Percentiles rank a stretch among this genome's conserved stretches.
These are phyloP conservation scores for Peronospora destructor DNA, from an alignment of 352 stramenopile genomes.

Conservation along the genomic window DNA sequence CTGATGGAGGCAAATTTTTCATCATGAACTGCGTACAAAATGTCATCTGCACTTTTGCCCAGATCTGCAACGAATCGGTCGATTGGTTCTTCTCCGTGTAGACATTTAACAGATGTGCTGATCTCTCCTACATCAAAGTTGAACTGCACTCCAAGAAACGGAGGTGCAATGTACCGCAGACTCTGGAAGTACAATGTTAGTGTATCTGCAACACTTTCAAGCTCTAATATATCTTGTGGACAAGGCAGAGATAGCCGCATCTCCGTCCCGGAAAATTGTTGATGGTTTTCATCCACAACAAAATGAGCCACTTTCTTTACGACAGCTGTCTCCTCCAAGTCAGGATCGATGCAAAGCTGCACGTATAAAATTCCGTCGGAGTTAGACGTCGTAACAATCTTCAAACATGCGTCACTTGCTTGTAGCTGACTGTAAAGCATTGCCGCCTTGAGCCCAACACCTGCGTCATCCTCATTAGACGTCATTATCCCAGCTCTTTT, in stretches of 20 bases:
- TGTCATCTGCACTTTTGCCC: conserved; percentile 24
- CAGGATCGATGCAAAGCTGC: conserved; percentile 57
- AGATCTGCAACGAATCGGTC: conserved; percentile 57
- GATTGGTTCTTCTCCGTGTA: conserved; percentile 37
- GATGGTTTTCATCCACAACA: conserved; percentile 46
- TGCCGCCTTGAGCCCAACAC: conserved; percentile 68
- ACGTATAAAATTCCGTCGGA: conserved; percentile 61
- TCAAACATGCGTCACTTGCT: conserved; percentile 32
- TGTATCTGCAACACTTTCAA: conserved; percentile 42
- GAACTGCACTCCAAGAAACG: conserved; percentile 54
- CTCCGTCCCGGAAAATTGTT: conserved; percentile 71
- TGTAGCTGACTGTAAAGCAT: conserved; percentile 68
- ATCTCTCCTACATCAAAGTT: conserved; percentile 40
- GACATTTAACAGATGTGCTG: conserved; percentile 32
- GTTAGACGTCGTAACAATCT: conserved; percentile 54
- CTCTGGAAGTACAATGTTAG: conserved; percentile 67
- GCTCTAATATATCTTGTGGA: conserved; percentile 23
- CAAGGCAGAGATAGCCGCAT: conserved; percentile 60
- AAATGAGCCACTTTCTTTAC: conserved; percentile 59
- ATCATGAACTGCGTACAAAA: conserved; percentile 40
- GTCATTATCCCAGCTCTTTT: neutral
- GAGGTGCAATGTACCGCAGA: conserved; percentile 49
- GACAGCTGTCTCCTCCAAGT: conserved; percentile 50
- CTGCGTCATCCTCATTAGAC: conserved; percentile 20
- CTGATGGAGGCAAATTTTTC: conserved; percentile 29